Conservation (phyloP, 331 rosid species). For the Rosa hybrid region DNA sequence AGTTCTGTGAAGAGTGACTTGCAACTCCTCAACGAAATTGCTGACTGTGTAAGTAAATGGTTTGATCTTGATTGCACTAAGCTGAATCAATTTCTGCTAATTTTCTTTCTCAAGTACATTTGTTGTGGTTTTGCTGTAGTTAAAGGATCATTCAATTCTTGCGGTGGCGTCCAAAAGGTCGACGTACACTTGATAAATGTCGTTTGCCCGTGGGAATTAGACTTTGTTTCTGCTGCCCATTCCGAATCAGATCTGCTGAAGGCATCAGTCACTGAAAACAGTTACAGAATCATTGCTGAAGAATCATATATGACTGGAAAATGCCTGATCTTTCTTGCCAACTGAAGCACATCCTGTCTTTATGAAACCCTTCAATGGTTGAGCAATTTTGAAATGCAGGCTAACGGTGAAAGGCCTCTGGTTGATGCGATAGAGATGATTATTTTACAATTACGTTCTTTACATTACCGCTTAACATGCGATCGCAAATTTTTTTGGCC, state of each 20-base stretch:
- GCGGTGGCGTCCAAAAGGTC: constrained; percentile 72
- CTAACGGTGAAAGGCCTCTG: constrained; percentile 6
- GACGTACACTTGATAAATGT: constrained; percentile 71
- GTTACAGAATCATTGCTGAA: constrained; percentile 61
- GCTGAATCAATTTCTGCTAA: constrained; percentile 13
- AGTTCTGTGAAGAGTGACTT: constrained; percentile 63
- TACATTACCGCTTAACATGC: neutral
- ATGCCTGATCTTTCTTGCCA: constrained; percentile 13
- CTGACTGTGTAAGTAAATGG: constrained; percentile 56
- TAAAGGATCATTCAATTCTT: constrained; percentile 72
- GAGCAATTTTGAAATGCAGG: constrained; percentile 27
- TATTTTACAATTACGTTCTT: neutral
- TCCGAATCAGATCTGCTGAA: constrained; percentile 70
- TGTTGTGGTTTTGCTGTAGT: constrained; percentile 45
- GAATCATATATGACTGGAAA: constrained; percentile 35
- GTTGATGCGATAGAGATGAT: neutral
- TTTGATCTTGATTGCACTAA: constrained; percentile 1
- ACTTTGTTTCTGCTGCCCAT: constrained; percentile 80
- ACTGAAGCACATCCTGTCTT: constrained; percentile 2
- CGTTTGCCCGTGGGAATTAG: constrained; percentile 74
- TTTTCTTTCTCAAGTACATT: constrained; percentile 13
- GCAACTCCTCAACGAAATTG: constrained; percentile 62
- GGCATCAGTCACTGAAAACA: constrained; percentile 67
- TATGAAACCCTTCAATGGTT: constrained; percentile 12
- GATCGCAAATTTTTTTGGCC: neutral